phyloP scores from a whole-genome alignment of 2,329 filamentous ascomycete genomes.

The Botrytis hyacinthi region DNA sequence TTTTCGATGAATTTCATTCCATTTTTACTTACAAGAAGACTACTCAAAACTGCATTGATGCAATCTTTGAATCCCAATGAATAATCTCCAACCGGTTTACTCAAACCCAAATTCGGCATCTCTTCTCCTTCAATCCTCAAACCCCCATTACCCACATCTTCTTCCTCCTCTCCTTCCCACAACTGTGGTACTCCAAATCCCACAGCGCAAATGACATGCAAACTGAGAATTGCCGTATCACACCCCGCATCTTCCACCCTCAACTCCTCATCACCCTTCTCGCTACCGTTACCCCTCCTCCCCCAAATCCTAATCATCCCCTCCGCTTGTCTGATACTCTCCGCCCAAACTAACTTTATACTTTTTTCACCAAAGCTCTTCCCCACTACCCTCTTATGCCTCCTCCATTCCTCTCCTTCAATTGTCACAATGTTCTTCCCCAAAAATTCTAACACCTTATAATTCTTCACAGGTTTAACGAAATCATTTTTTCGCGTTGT shows the following conservation, averaged over 20 bases:
- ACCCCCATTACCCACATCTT: too few relatives aligned
- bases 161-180: conserved; percentile 41
- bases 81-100: neutral
- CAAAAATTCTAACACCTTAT: conserved; percentile 37
- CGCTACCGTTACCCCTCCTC: conserved; percentile 44
- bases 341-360: conserved; percentile 45
- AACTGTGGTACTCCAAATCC: conserved; percentile 46
- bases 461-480: conserved; percentile 35
- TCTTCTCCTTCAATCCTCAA: neutral
- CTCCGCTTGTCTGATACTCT: conserved; percentile 49
- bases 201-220: conserved; percentile 54
- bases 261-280: conserved; percentile 24
- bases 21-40: conserved; percentile 37
- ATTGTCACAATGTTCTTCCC: conserved; percentile 37
- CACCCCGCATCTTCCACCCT: conserved; percentile 43
- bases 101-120: conserved; percentile 3
- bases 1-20: neutral
- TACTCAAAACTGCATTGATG: conserved; percentile 47
- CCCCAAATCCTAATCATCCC: conserved; percentile 46
- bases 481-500: conserved; percentile 35
- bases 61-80: conserved; percentile 50
- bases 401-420: conserved; percentile 38
- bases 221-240: conserved; percentile 50
- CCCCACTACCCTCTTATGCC: conserved; percentile 38
- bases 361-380: conserved; percentile 45